phyloP scores from a whole-genome alignment of 257 asterid genomes.

The Nicotiana obtusifolia region DNA sequence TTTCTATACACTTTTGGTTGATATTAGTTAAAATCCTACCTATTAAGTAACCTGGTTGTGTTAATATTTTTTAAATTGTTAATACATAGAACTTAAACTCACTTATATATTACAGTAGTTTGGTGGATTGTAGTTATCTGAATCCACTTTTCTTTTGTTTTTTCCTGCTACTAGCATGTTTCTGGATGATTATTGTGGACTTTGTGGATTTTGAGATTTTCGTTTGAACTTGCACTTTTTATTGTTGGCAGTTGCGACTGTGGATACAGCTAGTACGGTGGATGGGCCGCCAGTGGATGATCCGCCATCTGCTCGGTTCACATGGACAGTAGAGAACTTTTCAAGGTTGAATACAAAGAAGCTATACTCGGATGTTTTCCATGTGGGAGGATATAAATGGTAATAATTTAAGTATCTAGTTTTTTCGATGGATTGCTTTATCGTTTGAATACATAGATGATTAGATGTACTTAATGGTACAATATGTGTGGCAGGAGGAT shows the following conservation, averaged over 20 bases:
- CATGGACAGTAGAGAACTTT: slow-evolving; percentile 48
- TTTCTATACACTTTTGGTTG: no score
- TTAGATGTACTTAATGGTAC: not conserved
- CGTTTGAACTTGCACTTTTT: not conserved
- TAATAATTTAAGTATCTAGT: slow-evolving; percentile 10
- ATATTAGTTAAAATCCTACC: no score
- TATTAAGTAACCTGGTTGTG: no score
- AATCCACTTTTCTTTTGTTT: not conserved
- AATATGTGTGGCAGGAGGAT: slow-evolving; percentile 17
- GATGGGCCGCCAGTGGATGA: slow-evolving; percentile 11
- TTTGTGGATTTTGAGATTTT: not conserved
- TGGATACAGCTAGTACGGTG: slow-evolving; percentile 8
- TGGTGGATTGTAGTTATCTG: not conserved
- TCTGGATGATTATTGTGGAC: not conserved
- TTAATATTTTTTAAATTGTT: no score
- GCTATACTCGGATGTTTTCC: slow-evolving; percentile 45
- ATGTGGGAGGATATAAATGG: slow-evolving; percentile 47
- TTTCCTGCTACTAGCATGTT: not conserved
- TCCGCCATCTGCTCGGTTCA: slow-evolving; percentile 17
- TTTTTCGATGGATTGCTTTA: not conserved
- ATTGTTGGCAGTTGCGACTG: slow-evolving; percentile 1
- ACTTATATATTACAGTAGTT: not conserved
- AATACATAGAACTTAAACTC: not conserved
- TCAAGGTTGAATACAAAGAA: slow-evolving; percentile 35
- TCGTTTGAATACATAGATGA: not conserved